A percentile compares a stretch with the other conserved stretches of the same genome.
Evolutionary conservation across 2,329 filamentous ascomycete genomes (phyloP).

Genomic region (Alternaria longipes): DNA sequence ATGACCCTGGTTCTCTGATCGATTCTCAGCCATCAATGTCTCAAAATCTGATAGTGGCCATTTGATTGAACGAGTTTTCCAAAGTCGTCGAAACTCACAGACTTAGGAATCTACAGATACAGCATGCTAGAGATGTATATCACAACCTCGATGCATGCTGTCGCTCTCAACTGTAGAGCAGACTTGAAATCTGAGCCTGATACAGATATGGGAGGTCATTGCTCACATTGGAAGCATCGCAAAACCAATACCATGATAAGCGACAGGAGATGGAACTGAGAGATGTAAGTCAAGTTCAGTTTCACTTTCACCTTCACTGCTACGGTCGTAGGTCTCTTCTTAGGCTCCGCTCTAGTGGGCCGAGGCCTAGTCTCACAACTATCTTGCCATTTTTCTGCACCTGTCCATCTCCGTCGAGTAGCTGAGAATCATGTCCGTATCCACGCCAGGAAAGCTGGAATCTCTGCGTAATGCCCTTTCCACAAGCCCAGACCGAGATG

Average conservation of each 20-base stretch:
- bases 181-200: background rate
- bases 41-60: background rate
- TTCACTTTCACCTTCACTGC: background rate
- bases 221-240: background rate
- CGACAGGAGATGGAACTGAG: background rate
- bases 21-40: background rate
- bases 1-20: background rate
- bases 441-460: slow-evolving; percentile 4
- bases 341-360: too few relatives aligned
- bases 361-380: background rate
- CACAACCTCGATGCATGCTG: background rate
- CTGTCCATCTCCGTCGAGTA: background rate
- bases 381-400: background rate
- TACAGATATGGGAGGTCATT: background rate
- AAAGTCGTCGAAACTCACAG: background rate
- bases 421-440: background rate
- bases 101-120: too few relatives aligned
- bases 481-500: slow-evolving; percentile 1
- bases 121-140: background rate
- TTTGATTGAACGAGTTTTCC: background rate
- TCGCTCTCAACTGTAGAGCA: accelerated
- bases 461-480: slow-evolving; percentile 4
- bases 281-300: background rate
- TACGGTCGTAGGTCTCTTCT: background rate
- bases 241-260: background rate